Conservation (phyloP, 208 protist genomes). For the Trypanosoma rangeli region DNA sequence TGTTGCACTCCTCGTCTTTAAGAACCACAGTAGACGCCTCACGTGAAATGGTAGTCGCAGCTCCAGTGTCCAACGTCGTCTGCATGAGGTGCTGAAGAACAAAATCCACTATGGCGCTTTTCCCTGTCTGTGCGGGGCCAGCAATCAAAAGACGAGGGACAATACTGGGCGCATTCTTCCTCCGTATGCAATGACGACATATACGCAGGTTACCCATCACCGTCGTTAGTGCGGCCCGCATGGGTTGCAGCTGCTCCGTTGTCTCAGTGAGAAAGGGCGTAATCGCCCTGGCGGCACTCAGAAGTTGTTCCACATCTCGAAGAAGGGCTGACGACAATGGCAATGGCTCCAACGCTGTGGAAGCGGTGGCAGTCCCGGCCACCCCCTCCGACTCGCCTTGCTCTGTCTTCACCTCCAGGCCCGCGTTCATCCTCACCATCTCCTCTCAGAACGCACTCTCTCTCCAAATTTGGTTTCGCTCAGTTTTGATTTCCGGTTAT, state of each 20-base stretch:
- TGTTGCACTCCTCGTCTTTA: background rate
- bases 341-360: background rate
- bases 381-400: background rate
- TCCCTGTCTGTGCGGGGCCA: constrained; percentile 14
- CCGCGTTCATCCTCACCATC: background rate
- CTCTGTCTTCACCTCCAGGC: background rate
- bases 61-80: background rate
- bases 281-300: constrained; percentile 30
- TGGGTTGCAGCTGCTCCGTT: constrained; percentile 52
- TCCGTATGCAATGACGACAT: background rate
- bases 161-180: background rate
- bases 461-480: background rate
- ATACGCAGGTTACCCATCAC: constrained; percentile 39
- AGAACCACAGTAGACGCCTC: background rate
- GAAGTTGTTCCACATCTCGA: constrained; percentile 21
- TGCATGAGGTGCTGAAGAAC: constrained; percentile 10
- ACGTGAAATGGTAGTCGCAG: no score
- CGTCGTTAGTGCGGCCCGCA: constrained; percentile 38
- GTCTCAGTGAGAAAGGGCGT: constrained; percentile 31
- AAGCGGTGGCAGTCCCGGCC: background rate
- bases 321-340: background rate
- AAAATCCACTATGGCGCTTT: constrained; percentile 26
- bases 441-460: background rate
- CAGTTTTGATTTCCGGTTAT: background rate
- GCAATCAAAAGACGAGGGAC: constrained; percentile 26